Conservation (phyloP, 345 rosid genomes). For the Erucastrum elatum region DNA sequence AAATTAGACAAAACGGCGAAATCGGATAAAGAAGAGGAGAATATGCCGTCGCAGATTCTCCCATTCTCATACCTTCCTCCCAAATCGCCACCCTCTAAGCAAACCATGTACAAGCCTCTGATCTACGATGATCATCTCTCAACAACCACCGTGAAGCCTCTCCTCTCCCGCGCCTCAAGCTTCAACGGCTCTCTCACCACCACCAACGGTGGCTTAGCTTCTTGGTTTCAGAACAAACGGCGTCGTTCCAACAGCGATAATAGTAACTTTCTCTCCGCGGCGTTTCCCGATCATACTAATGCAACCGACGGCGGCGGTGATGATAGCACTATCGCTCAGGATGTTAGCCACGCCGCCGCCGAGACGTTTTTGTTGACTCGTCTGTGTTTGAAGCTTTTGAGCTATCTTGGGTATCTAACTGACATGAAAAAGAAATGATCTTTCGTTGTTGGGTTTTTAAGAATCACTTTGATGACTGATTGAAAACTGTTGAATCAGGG, state of each 20-base stretch:
- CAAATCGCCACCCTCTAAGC: neutral
- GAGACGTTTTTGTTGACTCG: slow-evolving; percentile 72
- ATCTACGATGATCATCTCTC: slow-evolving; percentile 48
- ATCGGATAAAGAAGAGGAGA: neutral
- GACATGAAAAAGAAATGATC: too few relatives aligned
- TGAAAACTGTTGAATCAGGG: slow-evolving; percentile 65
- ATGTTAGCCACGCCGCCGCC: slow-evolving; percentile 60
- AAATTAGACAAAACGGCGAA: slow-evolving; percentile 18
- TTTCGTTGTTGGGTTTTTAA: too few relatives aligned
- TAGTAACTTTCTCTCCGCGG: slow-evolving; percentile 47
- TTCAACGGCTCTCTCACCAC: slow-evolving; percentile 34
- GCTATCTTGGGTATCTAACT: slow-evolving; percentile 91
- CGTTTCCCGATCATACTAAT: slow-evolving; percentile 39
- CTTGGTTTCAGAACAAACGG: slow-evolving; percentile 54
- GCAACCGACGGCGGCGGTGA: neutral
- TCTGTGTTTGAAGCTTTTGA: slow-evolving; percentile 60
- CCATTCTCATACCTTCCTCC: slow-evolving; percentile 34
- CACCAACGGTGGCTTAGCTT: neutral
- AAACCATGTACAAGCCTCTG: slow-evolving; percentile 43
- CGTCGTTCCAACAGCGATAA: slow-evolving; percentile 60
- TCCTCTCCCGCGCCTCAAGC: slow-evolving; percentile 57
- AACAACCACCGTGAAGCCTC: slow-evolving; percentile 48
- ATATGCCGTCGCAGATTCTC: slow-evolving; percentile 51
- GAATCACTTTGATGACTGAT: slow-evolving; percentile 37
- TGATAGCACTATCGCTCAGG: slow-evolving; percentile 41